Percentiles rank a stretch among this genome's conserved stretches.
Evolutionary conservation across 2,329 filamentous ascomycete species (phyloP).

Genomic region (Xylaria multiplex): DNA sequence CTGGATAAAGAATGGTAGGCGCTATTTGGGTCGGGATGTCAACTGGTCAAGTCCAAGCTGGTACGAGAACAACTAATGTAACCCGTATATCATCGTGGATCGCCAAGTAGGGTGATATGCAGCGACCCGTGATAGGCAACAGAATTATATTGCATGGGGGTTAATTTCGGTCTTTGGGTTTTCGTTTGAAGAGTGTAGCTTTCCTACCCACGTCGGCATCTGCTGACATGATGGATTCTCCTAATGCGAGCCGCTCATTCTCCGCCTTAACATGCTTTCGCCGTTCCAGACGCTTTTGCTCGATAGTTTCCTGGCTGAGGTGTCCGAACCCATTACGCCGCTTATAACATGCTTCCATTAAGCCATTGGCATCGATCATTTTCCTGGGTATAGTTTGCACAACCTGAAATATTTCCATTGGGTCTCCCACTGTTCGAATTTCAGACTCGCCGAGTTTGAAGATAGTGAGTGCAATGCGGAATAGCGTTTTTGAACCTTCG

Average conservation of each 20-base stretch:
- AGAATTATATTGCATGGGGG: slow-evolving; percentile 37
- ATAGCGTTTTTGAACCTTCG: slow-evolving; percentile 92
- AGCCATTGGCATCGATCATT: slow-evolving; percentile 80
- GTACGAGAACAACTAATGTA: background rate
- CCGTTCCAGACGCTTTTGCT: slow-evolving; percentile 77
- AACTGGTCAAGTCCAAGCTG: background rate
- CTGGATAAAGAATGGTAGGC: background rate
- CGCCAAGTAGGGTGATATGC: background rate
- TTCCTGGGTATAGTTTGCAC: slow-evolving; percentile 87
- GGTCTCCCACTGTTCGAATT: slow-evolving; percentile 81
- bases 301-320: slow-evolving; percentile 83
- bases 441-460: slow-evolving; percentile 88
- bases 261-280: slow-evolving; percentile 62
- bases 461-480: slow-evolving; percentile 88
- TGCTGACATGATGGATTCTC: slow-evolving; percentile 48
- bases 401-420: slow-evolving; percentile 95
- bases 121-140: background rate
- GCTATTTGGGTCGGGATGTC: background rate
- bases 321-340: slow-evolving; percentile 83
- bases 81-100: background rate
- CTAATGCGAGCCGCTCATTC: slow-evolving; percentile 50
- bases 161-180: slow-evolving; percentile 46
- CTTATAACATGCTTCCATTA: slow-evolving; percentile 86
- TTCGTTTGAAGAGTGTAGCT: slow-evolving; percentile 58
- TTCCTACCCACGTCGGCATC: slow-evolving; percentile 54